phyloP scores from a whole-genome alignment of 2,329 filamentous ascomycete genomes.

The Fusarium sp. region DNA sequence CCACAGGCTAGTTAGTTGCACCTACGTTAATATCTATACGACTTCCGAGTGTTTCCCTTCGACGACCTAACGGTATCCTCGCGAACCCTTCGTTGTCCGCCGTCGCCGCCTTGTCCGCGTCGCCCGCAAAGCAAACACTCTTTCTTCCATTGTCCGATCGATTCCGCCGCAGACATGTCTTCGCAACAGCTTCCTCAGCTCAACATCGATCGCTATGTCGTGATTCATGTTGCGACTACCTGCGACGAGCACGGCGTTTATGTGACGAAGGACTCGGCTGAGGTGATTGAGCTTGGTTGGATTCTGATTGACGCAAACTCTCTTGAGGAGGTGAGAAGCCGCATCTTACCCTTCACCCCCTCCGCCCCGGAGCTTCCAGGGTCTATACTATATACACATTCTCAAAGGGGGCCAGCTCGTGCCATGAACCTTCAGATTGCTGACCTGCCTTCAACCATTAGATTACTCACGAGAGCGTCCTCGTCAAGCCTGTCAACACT shows the following conservation, averaged over 20 bases:
- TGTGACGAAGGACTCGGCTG: conserved; percentile 98
- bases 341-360: conserved; percentile 18
- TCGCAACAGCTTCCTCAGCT: conserved; percentile 63
- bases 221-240: conserved; percentile 98
- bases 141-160: conserved; percentile 41
- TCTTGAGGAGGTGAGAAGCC: conserved; percentile 83
- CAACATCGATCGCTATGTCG: conserved; percentile 93
- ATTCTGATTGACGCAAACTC: conserved; percentile 92
- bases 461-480: conserved; percentile 94
- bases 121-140: conserved; percentile 34
- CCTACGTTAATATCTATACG: conserved; percentile 30
- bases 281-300: conserved; percentile 99
- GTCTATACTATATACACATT: not conserved
- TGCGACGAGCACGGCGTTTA: conserved; percentile 99
- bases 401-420: not conserved
- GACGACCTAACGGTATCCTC: conserved; percentile 23
- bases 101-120: conserved; percentile 30
- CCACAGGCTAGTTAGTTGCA: conserved; percentile 52
- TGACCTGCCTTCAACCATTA: conserved; percentile 54
- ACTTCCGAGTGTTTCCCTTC: conserved; percentile 38
- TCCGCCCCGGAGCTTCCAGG: conserved; percentile 15
- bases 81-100: conserved; percentile 27
- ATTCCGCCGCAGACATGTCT: conserved; percentile 51
- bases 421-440: conserved; percentile 8
- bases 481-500: conserved; percentile 98